Evolutionary conservation across 2,329 filamentous ascomycete species (phyloP), one percentile per base, ranked within the genome.

Genomic region (Xylariales sp.): DNA sequence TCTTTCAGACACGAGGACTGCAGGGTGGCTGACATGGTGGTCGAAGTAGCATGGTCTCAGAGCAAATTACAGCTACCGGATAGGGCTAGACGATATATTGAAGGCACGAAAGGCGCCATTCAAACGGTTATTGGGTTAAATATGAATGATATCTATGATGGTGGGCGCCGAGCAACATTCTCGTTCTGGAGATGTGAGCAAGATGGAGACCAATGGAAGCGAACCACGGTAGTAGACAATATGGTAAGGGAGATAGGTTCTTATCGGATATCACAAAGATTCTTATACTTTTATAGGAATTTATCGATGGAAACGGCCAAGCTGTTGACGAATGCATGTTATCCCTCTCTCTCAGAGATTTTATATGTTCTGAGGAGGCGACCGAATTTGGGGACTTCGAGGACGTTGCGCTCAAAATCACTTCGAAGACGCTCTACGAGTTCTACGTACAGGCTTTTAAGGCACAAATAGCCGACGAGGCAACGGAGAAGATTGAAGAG

Each of bases 41-140:
- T 58, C 28, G 58, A 66, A 30, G 39, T 66, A 8, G 46, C 58
- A 28, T 66, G 58, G 64, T 66, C 58, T n/a, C 36, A 66, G 18
- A 48, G 64, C n/a, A 30, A 58, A 3, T 12, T 66, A 3, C 46
- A 62, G 12, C 48, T 62, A 3, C 14, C 53, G n/a, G n/a, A 53
- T 18, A 62, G 64, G 4, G 64, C 53, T 14, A 58, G 5, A 3
- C 58, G 58, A 30, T 66, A 48, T 34, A 62, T 66, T n/a, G 9
- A 53, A 18, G 53, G 64, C 2, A 57, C 1, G 9, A 12, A 34
- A 3, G 64, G 64, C 9, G 18, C 6, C 3, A 53, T 62, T 3
- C 64, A 18, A 28, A 66, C 64, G 5, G 58, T 66, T 46, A 8
- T 66, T 7, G 58, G 64, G n/a, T 45, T 66, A 12, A 48, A 48